phyloP scores from a whole-genome alignment of 139 green algal genomes.

The Picocystis salinarum region DNA sequence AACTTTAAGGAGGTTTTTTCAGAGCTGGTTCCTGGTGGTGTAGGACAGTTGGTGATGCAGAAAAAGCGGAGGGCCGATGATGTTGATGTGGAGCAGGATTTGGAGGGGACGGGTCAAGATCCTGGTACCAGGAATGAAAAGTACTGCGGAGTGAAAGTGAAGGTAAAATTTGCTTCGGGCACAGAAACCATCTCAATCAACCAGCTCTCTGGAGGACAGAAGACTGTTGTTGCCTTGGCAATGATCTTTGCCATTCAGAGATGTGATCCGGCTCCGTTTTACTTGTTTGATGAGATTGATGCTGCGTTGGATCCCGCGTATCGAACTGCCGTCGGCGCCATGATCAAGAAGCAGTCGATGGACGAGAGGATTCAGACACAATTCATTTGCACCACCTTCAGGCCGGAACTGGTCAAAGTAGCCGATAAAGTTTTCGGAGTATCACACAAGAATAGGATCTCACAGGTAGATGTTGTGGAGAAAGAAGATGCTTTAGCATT shows the following conservation, averaged over 20 bases:
- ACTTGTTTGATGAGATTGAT: constrained; percentile 99
- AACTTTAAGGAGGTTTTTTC: constrained; percentile 86
- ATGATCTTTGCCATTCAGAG: constrained; percentile 93
- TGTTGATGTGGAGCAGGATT: background rate
- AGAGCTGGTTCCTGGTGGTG: constrained; percentile 67
- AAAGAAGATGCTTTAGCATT: constrained; percentile 3
- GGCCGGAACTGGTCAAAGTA: constrained; percentile 60
- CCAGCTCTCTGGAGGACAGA: constrained; percentile 86
- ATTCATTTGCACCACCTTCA: constrained; percentile 98
- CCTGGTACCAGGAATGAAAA: constrained; percentile 19
- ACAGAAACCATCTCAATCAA: constrained; percentile 66
- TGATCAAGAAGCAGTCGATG: constrained; percentile 44
- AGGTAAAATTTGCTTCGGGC: constrained; percentile 52
- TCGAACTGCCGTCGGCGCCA: constrained; percentile 56
- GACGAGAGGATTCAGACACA: constrained; percentile 43
- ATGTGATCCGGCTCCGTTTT: constrained; percentile 95
- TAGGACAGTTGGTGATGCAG: constrained; percentile 65
- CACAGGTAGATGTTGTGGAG: constrained; percentile 14
- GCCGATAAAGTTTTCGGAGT: constrained; percentile 78
- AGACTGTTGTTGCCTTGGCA: constrained; percentile 89
- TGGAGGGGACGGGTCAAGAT: background rate
- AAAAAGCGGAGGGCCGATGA: constrained; percentile 27
- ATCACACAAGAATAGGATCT: constrained; percentile 62
- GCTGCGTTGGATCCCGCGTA: constrained; percentile 91
- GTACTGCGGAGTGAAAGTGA: constrained; percentile 77